Base-by-base conservation (phyloP, 495 filamentous ascomycete species). In the Annulohypoxylon bovei region DNA sequence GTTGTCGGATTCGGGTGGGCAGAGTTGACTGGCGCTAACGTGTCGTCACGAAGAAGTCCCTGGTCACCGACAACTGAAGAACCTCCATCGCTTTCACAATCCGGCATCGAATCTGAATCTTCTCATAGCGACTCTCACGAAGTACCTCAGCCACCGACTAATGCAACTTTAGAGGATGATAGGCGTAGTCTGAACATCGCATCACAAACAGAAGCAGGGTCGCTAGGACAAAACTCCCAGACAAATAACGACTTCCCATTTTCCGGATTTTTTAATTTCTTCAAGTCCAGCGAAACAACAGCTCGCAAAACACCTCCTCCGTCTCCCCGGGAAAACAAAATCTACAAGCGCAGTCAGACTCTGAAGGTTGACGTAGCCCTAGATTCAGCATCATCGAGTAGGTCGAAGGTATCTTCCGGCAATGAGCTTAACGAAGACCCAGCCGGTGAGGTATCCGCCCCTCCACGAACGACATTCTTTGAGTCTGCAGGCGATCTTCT, bases 1-100 rank as follows among this genome's bases (percentile, higher is more conserved):
- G 89, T 98, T 73, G 92, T 94, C 28, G 92, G 89, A 62, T 98
- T 94, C 88, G 95, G 96, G 0, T 98, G 93, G 93, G 92, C 92
- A 11, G 95, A 99, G 76, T 78, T 99, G 52, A 98, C 93, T 0
- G 94, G 94, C 6, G 88, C 92, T 44, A 95, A 68, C 78, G 82
- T 75, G 70, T 76, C 75, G 30, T 80, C 76, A 37, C 76, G 77
- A 62, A 76, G 73, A 57, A 68, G 58, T 23, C 71, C 75, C 61
- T 81, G 79, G 81, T 68, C 75, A 4, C 78, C 81, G 4, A 74
- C 59, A 6, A 65, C 63, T 25, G 63, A 72, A 14, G 75, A 75
- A 30, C 28, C 72, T 14, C 70, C 68, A 47, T 72, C 75, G 2
- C 27, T 55, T 35, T 16, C 63, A 9, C 66, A 44, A 8, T 65